phyloP scores from a whole-genome alignment of 225 moss, liverwort and hornwort genomes.

The Thuidium tamariscinum region DNA sequence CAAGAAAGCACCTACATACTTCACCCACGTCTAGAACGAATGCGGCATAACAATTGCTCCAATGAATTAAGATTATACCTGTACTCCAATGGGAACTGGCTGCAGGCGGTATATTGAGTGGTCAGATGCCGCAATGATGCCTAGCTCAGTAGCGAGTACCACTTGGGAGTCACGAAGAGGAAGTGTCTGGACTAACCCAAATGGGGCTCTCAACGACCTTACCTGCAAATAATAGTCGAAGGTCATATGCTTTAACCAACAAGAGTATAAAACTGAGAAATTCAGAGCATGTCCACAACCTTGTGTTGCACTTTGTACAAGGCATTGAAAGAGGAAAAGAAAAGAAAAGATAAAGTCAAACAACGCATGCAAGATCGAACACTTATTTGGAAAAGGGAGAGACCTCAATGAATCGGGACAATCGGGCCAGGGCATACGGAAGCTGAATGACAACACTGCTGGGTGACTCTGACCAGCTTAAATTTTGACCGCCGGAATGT shows the following conservation, averaged over 20 bases:
- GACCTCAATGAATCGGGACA: constrained; percentile 91
- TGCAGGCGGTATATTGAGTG: constrained; percentile 66
- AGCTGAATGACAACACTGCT: constrained; percentile 61
- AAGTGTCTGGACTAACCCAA: constrained; percentile 89
- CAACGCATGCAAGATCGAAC: background rate
- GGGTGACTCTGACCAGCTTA: constrained; percentile 97
- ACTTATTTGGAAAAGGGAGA: background rate
- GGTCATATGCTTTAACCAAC: background rate
- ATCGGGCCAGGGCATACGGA: constrained; percentile 85
- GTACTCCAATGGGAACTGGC: constrained; percentile 81
- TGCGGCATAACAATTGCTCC: background rate
- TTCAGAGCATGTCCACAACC: background rate
- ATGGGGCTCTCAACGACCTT: constrained; percentile 75
- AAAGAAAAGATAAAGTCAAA: background rate
- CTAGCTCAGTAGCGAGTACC: constrained; percentile 62
- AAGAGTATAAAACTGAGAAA: background rate
- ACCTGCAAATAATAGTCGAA: constrained; percentile 35
- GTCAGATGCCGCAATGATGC: constrained; percentile 76
- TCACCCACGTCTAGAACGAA: background rate
- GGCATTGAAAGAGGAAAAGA: background rate
- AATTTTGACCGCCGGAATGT: constrained; percentile 60
- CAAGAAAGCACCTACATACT: background rate
- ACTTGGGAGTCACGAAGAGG: constrained; percentile 69
- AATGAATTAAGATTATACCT: constrained; percentile 25
- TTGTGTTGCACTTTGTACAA: background rate